phyloP scores from a whole-genome alignment of 305 asterid species.

The Euphrasia arctica region DNA sequence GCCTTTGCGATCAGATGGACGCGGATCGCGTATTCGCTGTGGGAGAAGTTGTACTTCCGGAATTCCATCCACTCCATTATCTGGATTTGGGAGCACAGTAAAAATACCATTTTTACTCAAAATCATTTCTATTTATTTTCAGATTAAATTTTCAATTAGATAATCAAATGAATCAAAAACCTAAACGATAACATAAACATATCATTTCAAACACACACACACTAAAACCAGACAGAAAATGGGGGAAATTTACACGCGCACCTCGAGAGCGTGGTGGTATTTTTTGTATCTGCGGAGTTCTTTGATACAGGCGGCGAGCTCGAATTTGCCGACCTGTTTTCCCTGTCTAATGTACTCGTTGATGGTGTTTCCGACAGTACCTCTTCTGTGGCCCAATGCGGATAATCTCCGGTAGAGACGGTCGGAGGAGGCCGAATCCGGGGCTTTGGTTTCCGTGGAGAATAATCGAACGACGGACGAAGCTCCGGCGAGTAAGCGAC shows the following conservation, averaged over 20 bases:
- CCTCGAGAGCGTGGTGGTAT: constrained; percentile 74
- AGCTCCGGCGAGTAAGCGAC: constrained; percentile 28
- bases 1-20: constrained; percentile 60
- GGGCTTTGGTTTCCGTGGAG: constrained; percentile 29
- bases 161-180: neutral
- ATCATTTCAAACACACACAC: constrained; percentile 1
- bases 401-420: constrained; percentile 60
- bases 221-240: constrained; percentile 3
- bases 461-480: constrained; percentile 30
- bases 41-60: constrained; percentile 43
- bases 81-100: constrained; percentile 33
- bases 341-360: constrained; percentile 67
- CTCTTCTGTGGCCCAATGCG: constrained; percentile 43
- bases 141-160: neutral
- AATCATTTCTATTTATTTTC: neutral
- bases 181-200: neutral
- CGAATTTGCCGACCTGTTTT: constrained; percentile 35
- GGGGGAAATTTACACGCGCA: constrained; percentile 15
- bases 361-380: constrained; percentile 48
- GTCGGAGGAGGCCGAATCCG: constrained; percentile 18
- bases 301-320: constrained; percentile 46
- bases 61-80: constrained; percentile 78
- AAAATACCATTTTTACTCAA: neutral
- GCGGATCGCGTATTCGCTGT: constrained; percentile 41
- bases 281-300: constrained; percentile 63